Conservation (phyloP, 192 early-diverging fungal species). For the Chytriomyces sp. region DNA sequence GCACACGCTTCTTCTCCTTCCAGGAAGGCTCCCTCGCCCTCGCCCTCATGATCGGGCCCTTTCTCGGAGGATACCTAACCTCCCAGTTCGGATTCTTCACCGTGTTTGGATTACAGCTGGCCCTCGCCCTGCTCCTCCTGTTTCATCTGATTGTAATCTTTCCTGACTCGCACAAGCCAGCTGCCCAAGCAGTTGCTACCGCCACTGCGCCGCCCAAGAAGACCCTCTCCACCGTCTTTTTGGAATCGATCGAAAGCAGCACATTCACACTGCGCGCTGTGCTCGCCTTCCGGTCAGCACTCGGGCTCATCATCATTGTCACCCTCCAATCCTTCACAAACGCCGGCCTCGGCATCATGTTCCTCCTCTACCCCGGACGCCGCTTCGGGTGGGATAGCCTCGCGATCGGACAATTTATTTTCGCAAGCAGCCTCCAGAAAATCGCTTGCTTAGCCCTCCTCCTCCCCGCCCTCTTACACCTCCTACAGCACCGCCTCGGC, state of each 20-base stretch:
- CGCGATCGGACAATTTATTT: constrained; percentile 14
- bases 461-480: background rate
- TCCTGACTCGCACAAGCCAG: background rate
- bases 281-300: background rate
- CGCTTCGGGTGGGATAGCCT: constrained; percentile 15
- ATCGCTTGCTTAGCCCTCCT: background rate
- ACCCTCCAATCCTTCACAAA: background rate
- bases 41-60: background rate
- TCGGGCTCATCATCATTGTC: background rate
- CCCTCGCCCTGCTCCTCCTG: background rate
- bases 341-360: background rate
- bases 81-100: background rate
- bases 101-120: constrained; percentile 1
- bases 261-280: background rate
- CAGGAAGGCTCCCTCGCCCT: background rate
- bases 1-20: constrained; percentile 11
- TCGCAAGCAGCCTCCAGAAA: background rate
- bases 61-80: constrained; percentile 9
- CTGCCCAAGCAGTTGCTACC: background rate
- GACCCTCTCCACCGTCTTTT: background rate
- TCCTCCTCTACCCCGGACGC: constrained; percentile 8
- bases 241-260: constrained; percentile 1
- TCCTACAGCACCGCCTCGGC: background rate
- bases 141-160: constrained; percentile 13
- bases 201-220: background rate